Evolutionary conservation across 2,329 filamentous ascomycete species (phyloP), one percentile per base, ranked within the genome.

Genomic region (Colletotrichum sp.): DNA sequence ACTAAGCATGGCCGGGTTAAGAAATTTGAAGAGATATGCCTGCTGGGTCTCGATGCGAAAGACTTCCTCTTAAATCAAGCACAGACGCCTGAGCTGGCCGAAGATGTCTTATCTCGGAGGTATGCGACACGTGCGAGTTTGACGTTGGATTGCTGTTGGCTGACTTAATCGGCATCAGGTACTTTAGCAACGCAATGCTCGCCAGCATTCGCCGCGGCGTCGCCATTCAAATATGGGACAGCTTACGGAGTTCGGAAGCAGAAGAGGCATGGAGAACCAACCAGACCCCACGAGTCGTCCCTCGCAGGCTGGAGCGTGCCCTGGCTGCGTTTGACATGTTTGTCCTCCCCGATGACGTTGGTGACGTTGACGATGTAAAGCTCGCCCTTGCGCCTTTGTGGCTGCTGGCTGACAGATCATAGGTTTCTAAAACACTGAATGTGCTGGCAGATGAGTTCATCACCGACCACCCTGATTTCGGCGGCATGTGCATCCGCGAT

Each of bases 301-400:
- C 70, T 9, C 70, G 70, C 18, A 77, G 79, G 9, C 87, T 98
- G 24, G 96, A 98, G 82, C 90, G 91, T 73, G 94, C 94, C 2
- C 86, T 99, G 18, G 94, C 93, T 24, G 94, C 94, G 16, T 98
- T 98, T 83, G 97, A 99, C 83, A 90, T 99, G 84, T 99, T 99
- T 84, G 92, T 98, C 61, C 87, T 96, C 32, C 92, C 94, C 78
- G 93, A 94, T 71, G 90, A 92, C 21, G 88, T 89, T 34, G 92
- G 93, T n/a, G 95, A 98, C 81, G 85, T 96, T 68, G 90, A 94
- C 72, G 92, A 95, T 85, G 93, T 94, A 85, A 73, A 90, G 81
- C 39, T 68, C 9, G 18, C 24, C 24, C 18, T 39, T 67, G 64
- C n/a, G 24, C 68, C 64, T 75, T n/a, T 65, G 28, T 12, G 24